Evolutionary conservation across 2,329 filamentous ascomycete species (phyloP).

Genomic region (Tolypocladium sp.): DNA sequence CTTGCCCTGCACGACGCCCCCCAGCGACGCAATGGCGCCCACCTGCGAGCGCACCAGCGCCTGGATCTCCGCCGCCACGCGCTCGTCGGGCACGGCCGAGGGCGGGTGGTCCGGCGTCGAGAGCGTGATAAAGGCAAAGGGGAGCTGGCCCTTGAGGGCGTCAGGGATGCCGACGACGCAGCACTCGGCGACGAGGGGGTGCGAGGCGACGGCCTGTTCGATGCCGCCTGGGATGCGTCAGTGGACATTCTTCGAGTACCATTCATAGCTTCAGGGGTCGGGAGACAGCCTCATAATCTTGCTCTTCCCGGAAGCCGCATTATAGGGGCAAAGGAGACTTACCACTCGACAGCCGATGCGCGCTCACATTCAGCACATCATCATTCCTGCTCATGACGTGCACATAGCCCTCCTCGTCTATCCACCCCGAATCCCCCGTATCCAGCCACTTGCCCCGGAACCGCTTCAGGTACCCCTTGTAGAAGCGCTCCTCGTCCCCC

Average conservation of each 20-base stretch:
- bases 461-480: conserved; percentile 72
- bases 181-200: conserved; percentile 71
- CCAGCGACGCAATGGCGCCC: conserved; percentile 76
- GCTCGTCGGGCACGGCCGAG: conserved; percentile 37
- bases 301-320: too few species aligned
- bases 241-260: background rate
- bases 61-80: conserved; percentile 56
- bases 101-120: conserved; percentile 35
- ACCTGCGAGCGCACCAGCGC: conserved; percentile 68
- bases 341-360: conserved; percentile 84
- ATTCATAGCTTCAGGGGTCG: too few species aligned
- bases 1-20: conserved; percentile 75
- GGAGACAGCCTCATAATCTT: too few species aligned
- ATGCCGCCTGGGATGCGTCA: conserved; percentile 58
- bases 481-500: conserved; percentile 79
- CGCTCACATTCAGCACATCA: conserved; percentile 93
- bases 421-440: conserved; percentile 82
- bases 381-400: conserved; percentile 60
- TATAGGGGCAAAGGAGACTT: conserved; percentile 17
- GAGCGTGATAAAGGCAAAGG: conserved; percentile 75
- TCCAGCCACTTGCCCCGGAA: conserved; percentile 81
- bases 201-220: conserved; percentile 81
- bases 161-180: conserved; percentile 84
- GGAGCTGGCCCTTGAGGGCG: conserved; percentile 77
- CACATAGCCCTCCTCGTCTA: conserved; percentile 64